Evolutionary conservation across 768 basidiomycete genomes (phyloP).

Genomic region (Amylocystis lapponica): DNA sequence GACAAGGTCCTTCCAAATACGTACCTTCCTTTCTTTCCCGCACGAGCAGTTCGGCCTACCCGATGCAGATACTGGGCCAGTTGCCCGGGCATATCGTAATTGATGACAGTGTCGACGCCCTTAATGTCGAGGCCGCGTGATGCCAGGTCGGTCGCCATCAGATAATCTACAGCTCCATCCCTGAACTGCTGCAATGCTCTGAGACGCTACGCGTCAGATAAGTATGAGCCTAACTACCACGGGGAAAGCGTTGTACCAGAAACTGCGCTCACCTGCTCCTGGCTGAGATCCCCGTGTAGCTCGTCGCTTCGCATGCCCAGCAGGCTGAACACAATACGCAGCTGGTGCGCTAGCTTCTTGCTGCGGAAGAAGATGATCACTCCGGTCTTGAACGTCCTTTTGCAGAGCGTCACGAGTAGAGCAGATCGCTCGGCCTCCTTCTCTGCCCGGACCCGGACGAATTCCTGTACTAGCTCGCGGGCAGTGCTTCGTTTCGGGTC

Average conservation of each 20-base stretch:
- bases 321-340: conserved; percentile 88
- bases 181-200: conserved; percentile 83
- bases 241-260: conserved; percentile 1
- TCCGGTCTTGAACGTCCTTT: conserved; percentile 75
- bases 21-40: conserved; percentile 87
- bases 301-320: conserved; percentile 89
- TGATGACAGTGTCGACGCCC: conserved; percentile 95
- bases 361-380: conserved; percentile 94
- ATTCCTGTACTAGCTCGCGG: conserved; percentile 85
- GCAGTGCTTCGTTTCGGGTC: conserved; percentile 90
- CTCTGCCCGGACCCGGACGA: conserved; percentile 82
- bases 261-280: conserved; percentile 75
- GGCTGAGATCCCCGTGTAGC: conserved; percentile 90
- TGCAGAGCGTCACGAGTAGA: conserved; percentile 77
- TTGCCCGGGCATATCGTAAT: conserved; percentile 97
- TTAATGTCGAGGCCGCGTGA: conserved; percentile 96
- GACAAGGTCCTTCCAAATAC: conserved; percentile 21
- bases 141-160: conserved; percentile 96
- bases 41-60: conserved; percentile 95
- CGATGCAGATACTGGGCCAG: conserved; percentile 93
- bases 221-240: not conserved
- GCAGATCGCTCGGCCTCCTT: conserved; percentile 75
- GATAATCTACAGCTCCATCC: conserved; percentile 80
- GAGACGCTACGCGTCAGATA: conserved; percentile 54
- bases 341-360: conserved; percentile 96